These are phyloP conservation scores for Lepidopterella palustris DNA, from an alignment of 495 filamentous ascomycete species.

Conservation along the genomic window DNA sequence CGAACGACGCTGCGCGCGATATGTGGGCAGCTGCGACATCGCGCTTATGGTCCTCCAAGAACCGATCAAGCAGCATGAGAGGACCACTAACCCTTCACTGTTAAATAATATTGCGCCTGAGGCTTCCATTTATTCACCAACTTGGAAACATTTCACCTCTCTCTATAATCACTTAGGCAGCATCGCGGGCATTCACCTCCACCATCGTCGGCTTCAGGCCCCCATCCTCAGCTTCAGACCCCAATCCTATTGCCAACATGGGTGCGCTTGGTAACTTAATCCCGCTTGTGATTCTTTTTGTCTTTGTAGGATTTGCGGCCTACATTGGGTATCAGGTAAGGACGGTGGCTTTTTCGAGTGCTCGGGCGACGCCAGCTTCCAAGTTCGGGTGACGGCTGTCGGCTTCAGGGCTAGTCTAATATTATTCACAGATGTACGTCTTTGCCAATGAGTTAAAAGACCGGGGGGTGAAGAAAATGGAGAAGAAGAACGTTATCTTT, in stretches of 20 bases:
- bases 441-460: conserved; percentile 61
- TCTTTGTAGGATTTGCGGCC: conserved; percentile 53
- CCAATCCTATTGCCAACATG: conserved; percentile 7
- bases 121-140: too few relatives aligned
- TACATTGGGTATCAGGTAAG: conserved; percentile 60
- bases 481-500: conserved; percentile 71
- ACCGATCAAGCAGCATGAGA: too few relatives aligned
- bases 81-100: too few relatives aligned
- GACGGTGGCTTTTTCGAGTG: neutral
- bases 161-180: neutral
- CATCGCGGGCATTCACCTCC: neutral
- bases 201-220: too few relatives aligned
- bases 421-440: conserved; percentile 50
- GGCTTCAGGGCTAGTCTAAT: neutral
- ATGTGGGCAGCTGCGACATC: neutral
- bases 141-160: too few relatives aligned
- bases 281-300: conserved; percentile 67
- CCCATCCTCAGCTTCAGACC: neutral
- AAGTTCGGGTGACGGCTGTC: neutral
- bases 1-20: neutral
- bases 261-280: conserved; percentile 49
- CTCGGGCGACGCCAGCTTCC: too few relatives aligned
- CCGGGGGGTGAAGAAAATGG: conserved; percentile 66
- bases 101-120: too few relatives aligned
- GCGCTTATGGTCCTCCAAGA: too few relatives aligned